Conservation (phyloP, 1,139 yeast genomes). For the Lodderomyces orthopsilosis region DNA sequence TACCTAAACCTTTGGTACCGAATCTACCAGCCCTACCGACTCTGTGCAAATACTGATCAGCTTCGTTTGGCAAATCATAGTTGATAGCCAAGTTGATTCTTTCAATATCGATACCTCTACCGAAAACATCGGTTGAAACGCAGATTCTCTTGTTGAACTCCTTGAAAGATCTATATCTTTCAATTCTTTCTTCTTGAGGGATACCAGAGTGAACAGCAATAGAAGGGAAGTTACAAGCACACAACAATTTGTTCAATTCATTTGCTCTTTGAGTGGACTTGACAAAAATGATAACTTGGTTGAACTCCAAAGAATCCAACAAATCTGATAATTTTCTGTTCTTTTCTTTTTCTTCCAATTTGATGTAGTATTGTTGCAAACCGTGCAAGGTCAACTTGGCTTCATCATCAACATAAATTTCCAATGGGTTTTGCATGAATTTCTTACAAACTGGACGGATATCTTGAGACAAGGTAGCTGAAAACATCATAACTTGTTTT, state of each 20-base stretch:
- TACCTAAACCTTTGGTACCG: slow-evolving; percentile 97
- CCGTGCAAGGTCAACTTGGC: slow-evolving; percentile 97
- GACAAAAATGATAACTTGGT: slow-evolving; percentile 96
- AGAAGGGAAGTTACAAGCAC: slow-evolving; percentile 95
- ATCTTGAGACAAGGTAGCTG: slow-evolving; percentile 92
- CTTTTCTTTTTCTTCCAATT: slow-evolving; percentile 87
- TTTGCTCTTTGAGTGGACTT: slow-evolving; percentile 90
- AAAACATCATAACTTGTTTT: slow-evolving; percentile 99
- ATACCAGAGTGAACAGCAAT: slow-evolving; percentile 96
- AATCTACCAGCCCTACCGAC: slow-evolving; percentile 99
- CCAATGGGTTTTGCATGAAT: slow-evolving; percentile 97
- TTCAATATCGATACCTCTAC: slow-evolving; percentile 99
- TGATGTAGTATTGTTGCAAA: slow-evolving; percentile 92
- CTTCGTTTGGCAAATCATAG: slow-evolving; percentile 87
- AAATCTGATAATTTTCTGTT: slow-evolving; percentile 90
- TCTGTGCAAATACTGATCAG: slow-evolving; percentile 97
- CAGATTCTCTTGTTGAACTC: slow-evolving; percentile 98
- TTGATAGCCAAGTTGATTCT: slow-evolving; percentile 97
- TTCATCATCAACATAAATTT: slow-evolving; percentile 96
- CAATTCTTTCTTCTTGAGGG: slow-evolving; percentile 98
- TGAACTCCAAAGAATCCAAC: slow-evolving; percentile 91
- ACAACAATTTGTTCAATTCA: slow-evolving; percentile 83
- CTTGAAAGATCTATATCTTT: slow-evolving; percentile 91
- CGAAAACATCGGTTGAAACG: slow-evolving; percentile 97
- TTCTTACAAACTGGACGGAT: slow-evolving; percentile 96